Conservation (phyloP, 1,139 yeast genomes). For the Yamadazyma sp. region DNA sequence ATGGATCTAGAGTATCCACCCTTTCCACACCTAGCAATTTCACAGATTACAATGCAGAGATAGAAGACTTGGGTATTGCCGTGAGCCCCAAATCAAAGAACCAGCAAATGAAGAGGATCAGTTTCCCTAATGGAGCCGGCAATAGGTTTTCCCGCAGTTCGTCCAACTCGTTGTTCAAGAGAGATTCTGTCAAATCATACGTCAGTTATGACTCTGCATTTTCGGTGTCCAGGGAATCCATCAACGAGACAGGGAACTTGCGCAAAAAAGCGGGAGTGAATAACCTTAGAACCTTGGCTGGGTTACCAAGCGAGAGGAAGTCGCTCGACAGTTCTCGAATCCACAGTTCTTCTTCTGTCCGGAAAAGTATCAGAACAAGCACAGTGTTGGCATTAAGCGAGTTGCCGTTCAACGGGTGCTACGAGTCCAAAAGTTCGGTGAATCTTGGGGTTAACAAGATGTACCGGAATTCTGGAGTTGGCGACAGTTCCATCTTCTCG, state of each 20-base stretch:
- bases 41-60: constrained; percentile 43
- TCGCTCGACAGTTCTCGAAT: constrained; percentile 27
- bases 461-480: constrained; percentile 28
- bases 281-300: constrained; percentile 32
- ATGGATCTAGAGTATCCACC: constrained; percentile 28
- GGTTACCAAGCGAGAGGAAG: constrained; percentile 18
- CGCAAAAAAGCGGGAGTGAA: constrained; percentile 40
- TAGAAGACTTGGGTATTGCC: constrained; percentile 47
- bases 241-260: constrained; percentile 21
- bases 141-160: constrained; percentile 30
- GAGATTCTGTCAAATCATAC: constrained; percentile 50
- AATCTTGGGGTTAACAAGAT: constrained; percentile 10
- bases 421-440: constrained; percentile 16
- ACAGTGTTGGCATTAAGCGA: constrained; percentile 43
- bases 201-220: constrained; percentile 57
- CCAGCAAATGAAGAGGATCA: constrained; percentile 24
- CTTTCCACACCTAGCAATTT: constrained; percentile 44
- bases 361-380: constrained; percentile 38
- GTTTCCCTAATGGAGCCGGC: constrained; percentile 17
- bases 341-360: constrained; percentile 21
- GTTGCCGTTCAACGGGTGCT: constrained; percentile 34
- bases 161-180: constrained; percentile 26
- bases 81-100: constrained; percentile 40
- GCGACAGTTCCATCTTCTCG: constrained; percentile 41
- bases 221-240: constrained; percentile 35